A percentile compares a stretch with the other conserved stretches of the same genome.
These are phyloP conservation scores for Colletotrichum australisinense DNA, from an alignment of 2,329 filamentous ascomycete species.

Conservation along the genomic window DNA sequence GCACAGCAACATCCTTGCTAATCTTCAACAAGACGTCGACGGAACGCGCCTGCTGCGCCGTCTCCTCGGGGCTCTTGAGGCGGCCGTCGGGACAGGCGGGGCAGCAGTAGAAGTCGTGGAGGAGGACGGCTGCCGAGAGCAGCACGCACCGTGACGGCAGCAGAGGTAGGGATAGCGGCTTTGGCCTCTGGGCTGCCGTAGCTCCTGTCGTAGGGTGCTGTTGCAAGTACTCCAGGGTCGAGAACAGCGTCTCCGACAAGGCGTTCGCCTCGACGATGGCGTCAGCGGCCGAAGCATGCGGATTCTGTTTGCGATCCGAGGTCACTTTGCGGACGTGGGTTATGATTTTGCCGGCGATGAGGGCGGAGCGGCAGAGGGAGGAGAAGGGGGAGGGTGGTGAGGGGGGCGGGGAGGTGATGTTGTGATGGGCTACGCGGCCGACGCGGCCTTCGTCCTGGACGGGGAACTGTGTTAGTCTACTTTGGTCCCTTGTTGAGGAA, in stretches of 20 bases:
- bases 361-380: constrained; percentile 55
- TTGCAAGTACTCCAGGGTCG: not conserved
- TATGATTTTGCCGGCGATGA: constrained; percentile 48
- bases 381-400: constrained; percentile 59
- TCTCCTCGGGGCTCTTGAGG: constrained; percentile 38
- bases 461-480: constrained; percentile 4
- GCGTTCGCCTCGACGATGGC: constrained; percentile 7
- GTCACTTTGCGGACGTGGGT: constrained; percentile 42
- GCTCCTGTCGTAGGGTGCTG: not conserved
- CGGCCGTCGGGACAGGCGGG: constrained; percentile 41
- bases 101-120: constrained; percentile 51
- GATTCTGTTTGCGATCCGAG: constrained; percentile 11
- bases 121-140: constrained; percentile 40
- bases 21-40: constrained; percentile 46
- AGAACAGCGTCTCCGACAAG: not conserved
- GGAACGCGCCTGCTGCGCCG: constrained; percentile 46
- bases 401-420: constrained; percentile 55
- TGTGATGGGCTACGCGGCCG: constrained; percentile 40
- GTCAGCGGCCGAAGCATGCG: constrained; percentile 3
- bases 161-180: constrained; percentile 5
- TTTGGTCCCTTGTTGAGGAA: too few species aligned
- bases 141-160: constrained; percentile 37
- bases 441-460: constrained; percentile 50
- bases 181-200: not conserved
- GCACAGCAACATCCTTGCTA: constrained; percentile 42